phyloP scores from a whole-genome alignment of 2,329 filamentous ascomycete genomes.

The Claviceps citrina region DNA sequence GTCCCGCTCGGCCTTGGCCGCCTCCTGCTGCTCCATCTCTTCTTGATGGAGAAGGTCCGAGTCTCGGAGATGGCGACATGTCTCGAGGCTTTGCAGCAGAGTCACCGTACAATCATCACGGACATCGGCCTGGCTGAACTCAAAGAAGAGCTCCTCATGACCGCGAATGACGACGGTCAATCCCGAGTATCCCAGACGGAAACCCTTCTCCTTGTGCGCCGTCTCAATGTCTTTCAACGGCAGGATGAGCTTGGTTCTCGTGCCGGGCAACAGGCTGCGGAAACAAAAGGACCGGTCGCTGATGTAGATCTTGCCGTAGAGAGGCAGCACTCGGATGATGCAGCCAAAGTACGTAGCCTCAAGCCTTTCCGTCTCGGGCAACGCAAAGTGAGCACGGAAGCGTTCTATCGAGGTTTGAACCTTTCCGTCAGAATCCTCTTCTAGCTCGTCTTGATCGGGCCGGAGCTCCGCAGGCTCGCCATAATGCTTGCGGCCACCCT shows the following conservation, averaged over 20 bases:
- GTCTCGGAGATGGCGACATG: constrained; percentile 53
- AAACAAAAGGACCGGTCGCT: constrained; percentile 83
- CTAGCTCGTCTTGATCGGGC: constrained; percentile 39
- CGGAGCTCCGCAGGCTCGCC: constrained; percentile 41
- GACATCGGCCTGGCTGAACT: constrained; percentile 62
- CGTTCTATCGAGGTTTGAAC: constrained; percentile 55
- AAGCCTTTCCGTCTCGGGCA: constrained; percentile 70
- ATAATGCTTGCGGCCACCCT: constrained; percentile 81
- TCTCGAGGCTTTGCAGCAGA: constrained; percentile 61
- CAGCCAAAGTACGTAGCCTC: constrained; percentile 86
- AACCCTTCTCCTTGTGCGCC: constrained; percentile 87
- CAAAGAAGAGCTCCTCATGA: constrained; percentile 92
- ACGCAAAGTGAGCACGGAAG: constrained; percentile 77
- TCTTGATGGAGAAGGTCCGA: constrained; percentile 51
- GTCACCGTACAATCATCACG: constrained; percentile 84
- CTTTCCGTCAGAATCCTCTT: constrained; percentile 47
- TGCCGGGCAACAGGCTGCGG: constrained; percentile 75
- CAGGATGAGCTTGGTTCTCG: constrained; percentile 80
- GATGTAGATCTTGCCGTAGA: constrained; percentile 95
- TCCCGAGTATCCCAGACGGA: constrained; percentile 78
- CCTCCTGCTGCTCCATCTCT: constrained; percentile 54
- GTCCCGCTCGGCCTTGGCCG: constrained; percentile 66
- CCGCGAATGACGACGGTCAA: constrained; percentile 85
- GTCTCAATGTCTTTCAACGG: constrained; percentile 86
- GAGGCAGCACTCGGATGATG: constrained; percentile 72